These are phyloP conservation scores for Didymella pinodella DNA, from an alignment of 2,329 filamentous ascomycete species.

Conservation along the genomic window DNA sequence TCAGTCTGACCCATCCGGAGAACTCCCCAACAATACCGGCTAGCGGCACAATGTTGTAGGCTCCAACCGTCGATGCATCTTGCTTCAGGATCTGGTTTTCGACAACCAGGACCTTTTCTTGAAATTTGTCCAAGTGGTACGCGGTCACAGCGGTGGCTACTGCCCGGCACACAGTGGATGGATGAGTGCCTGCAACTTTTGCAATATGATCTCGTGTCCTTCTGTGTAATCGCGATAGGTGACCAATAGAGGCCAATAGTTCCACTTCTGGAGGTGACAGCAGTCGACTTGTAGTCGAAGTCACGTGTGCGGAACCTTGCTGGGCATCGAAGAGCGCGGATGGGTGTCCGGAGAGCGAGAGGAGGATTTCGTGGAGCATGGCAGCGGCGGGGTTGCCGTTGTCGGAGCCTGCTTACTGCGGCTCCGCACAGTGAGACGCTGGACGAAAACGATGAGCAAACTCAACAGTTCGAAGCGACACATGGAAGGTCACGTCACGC, in stretches of 20 bases:
- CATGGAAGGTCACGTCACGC: slow-evolving; percentile 38
- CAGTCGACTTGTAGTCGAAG: slow-evolving; percentile 53
- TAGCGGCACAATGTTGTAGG: slow-evolving; percentile 90
- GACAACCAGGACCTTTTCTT: slow-evolving; percentile 82
- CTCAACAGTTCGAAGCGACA: slow-evolving; percentile 51
- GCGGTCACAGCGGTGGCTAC: slow-evolving; percentile 80
- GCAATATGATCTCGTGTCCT: slow-evolving; percentile 72
- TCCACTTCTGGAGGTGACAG: slow-evolving; percentile 82
- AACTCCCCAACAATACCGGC: slow-evolving; percentile 86
- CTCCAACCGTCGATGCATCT: slow-evolving; percentile 83
- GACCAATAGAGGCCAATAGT: slow-evolving; percentile 77
- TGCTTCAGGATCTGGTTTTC: slow-evolving; percentile 78
- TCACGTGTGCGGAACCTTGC: slow-evolving; percentile 51
- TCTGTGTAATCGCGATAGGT: slow-evolving; percentile 79
- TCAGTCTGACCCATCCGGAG: slow-evolving; percentile 80
- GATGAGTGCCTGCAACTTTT: slow-evolving; percentile 73
- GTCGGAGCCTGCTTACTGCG: slow-evolving; percentile 23
- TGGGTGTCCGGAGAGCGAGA: slow-evolving; percentile 92
- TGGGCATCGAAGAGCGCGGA: slow-evolving; percentile 78
- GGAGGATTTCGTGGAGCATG: slow-evolving; percentile 99
- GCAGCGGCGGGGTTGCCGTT: slow-evolving; percentile 27
- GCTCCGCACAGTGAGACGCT: slow-evolving; percentile 30
- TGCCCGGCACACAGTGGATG: slow-evolving; percentile 84
- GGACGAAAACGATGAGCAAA: slow-evolving; percentile 40
- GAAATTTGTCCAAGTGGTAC: slow-evolving; percentile 79